Conservation (phyloP, 2,329 filamentous ascomycete species). For the Exophiala oligosperma region DNA sequence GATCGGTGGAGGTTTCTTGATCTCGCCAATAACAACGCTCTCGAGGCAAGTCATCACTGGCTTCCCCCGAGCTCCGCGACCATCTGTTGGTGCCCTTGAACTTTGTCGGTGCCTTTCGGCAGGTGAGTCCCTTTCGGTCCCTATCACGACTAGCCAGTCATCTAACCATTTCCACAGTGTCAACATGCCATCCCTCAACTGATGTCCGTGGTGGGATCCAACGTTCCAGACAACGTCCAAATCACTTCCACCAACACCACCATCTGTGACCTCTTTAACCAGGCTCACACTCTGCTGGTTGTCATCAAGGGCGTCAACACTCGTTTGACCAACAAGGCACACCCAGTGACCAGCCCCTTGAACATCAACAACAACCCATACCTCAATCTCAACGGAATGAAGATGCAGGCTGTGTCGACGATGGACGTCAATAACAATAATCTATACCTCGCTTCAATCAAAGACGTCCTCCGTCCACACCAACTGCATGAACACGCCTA, state of each 20-base stretch:
- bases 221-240: conserved; percentile 59
- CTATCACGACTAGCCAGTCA: conserved; percentile 27
- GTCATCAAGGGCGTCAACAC: conserved; percentile 50
- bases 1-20: conserved; percentile 76
- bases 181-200: conserved; percentile 62
- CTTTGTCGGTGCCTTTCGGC: conserved; percentile 74
- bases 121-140: conserved; percentile 13
- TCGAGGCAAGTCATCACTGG: conserved; percentile 60
- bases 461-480: no score
- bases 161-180: conserved; percentile 55
- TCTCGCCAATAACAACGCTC: conserved; percentile 82
- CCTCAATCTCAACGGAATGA: no score
- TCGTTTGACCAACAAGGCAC: conserved; percentile 40
- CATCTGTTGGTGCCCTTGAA: conserved; percentile 75
- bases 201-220: conserved; percentile 64
- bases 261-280: conserved; percentile 56
- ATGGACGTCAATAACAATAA: no score
- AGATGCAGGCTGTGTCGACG: no score
- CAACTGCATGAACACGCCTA: no score
- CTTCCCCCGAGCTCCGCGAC: conserved; percentile 65
- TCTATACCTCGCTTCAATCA: no score
- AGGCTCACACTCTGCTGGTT: conserved; percentile 38
- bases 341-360: conserved; percentile 33
- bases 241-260: conserved; percentile 61
- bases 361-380: no score